Percentiles rank a stretch among this genome's conserved stretches.
Evolutionary conservation across 257 asterid species (phyloP).

Genomic region (Plectranthus barbatus): DNA sequence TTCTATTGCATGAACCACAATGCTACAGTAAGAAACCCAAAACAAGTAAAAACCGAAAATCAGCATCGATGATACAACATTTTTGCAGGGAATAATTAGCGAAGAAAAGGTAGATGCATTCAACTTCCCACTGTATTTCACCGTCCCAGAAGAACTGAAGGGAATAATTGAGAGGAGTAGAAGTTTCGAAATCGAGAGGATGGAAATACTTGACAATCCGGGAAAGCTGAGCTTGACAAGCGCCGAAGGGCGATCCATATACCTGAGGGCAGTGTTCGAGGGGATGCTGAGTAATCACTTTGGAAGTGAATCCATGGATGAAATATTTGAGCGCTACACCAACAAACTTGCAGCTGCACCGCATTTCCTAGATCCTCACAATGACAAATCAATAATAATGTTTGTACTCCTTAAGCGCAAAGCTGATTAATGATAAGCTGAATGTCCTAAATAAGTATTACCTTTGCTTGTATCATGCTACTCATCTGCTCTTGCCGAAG

Average conservation of each 20-base stretch:
- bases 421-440: no score
- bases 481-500: background rate
- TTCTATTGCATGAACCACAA: no score
- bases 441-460: no score
- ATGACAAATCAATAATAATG: constrained; percentile 28
- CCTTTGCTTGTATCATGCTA: background rate
- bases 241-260: constrained; percentile 16
- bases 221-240: constrained; percentile 23
- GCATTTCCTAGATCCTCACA: constrained; percentile 24
- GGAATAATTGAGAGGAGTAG: constrained; percentile 19
- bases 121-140: constrained; percentile 39
- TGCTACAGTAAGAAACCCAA: no score
- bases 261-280: constrained; percentile 32
- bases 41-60: background rate
- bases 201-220: constrained; percentile 30
- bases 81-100: constrained; percentile 28
- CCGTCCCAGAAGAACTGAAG: constrained; percentile 34
- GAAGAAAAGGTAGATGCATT: constrained; percentile 37
- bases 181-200: constrained; percentile 30
- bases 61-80: no score
- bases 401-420: constrained; percentile 28
- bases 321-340: constrained; percentile 22
- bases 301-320: constrained; percentile 37
- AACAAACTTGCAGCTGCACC: constrained; percentile 25
- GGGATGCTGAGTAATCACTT: constrained; percentile 30